These are phyloP conservation scores for Lachancea dasiensis DNA, from an alignment of 805 yeast species.

Conservation along the genomic window DNA sequence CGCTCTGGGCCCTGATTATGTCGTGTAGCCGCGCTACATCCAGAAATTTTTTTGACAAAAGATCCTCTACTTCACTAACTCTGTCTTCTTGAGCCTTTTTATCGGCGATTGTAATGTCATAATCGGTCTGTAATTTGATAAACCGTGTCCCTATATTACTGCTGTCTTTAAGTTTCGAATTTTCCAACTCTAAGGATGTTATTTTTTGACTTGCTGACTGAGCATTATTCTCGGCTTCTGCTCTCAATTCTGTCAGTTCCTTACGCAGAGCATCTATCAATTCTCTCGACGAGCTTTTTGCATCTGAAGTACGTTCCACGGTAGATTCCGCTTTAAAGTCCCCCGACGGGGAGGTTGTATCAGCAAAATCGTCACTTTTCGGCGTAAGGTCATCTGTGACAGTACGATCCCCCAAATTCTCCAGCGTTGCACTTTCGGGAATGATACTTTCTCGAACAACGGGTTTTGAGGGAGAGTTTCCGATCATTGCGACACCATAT, in stretches of 20 bases:
- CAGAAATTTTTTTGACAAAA: conserved; percentile 46
- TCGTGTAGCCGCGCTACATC: conserved; percentile 49
- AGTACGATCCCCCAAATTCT: conserved; percentile 8
- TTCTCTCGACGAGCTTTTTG: conserved; percentile 11
- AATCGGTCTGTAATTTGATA: conserved; percentile 14
- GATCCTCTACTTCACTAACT: conserved; percentile 43
- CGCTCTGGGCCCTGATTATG: conserved; percentile 48
- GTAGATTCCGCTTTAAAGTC: not conserved
- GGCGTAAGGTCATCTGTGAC: conserved; percentile 7
- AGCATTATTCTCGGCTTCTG: conserved; percentile 46
- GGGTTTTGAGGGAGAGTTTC: conserved; percentile 20
- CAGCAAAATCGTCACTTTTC: not conserved
- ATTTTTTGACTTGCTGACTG: conserved; percentile 53
- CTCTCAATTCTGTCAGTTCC: conserved; percentile 36
- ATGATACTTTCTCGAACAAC: conserved; percentile 10
- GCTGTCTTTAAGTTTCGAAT: conserved; percentile 25
- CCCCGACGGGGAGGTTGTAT: not conserved
- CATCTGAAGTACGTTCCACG: not conserved
- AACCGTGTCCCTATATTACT: conserved; percentile 21
- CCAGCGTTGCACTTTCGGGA: conserved; percentile 9
- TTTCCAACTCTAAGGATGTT: conserved; percentile 39
- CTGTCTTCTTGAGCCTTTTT: conserved; percentile 39
- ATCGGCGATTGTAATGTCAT: conserved; percentile 38
- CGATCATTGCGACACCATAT: conserved; percentile 15
- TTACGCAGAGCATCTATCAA: conserved; percentile 30